Evolutionary conservation across 1,284 basidiomycete genomes (phyloP), one percentile per base, ranked within the genome.

Genomic region (Ceratobasidium sp.): DNA sequence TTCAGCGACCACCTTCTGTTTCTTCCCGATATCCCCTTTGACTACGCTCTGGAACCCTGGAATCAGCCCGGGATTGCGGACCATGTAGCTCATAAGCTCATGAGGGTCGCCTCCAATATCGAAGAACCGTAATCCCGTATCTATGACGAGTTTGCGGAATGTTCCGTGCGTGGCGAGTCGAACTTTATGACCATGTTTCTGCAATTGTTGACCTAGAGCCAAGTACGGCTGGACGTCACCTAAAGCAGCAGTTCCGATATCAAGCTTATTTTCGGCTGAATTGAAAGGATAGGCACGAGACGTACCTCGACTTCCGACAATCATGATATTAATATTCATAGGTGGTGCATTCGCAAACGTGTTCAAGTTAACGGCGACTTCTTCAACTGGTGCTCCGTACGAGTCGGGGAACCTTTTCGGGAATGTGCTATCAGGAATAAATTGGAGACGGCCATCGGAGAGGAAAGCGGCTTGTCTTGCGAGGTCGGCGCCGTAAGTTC

Each of bases 191-290:
- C 88, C 88, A 77, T 88, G 83, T 51, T 83, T 80, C n/a, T 85
- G 80, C 0, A 93, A 82, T 22, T 83, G 82, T 74, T 88, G 84
- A 2, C 88, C 89, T 0, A 92, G 83, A 0, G 90, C 90, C 17
- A 92, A 82, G 79, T 89, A 92, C 0, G 90, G 91, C 79, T 92
- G 90, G 0, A 93, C 90, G 78, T 92, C 90, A 48, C 90, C 90
- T 88, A 79, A 54, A 41, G 9, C 19, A 8, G 17, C 15, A 24
- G 33, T 64, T 14, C n/a, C n/a, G n/a, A n/a, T n/a, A n/a, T n/a
- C n/a, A n/a, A n/a, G n/a, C n/a, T n/a, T n/a, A n/a, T n/a, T n/a
- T n/a, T n/a, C n/a, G n/a, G n/a, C n/a, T n/a, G n/a, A n/a, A n/a
- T n/a, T n/a, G n/a, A n/a, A n/a, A n/a, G n/a, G n/a, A n/a, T n/a